Percentiles rank a stretch among this genome's conserved stretches.
phyloP scores from a whole-genome alignment of 2,329 filamentous ascomycete genomes.

The Neocatenulostroma microsporum region DNA sequence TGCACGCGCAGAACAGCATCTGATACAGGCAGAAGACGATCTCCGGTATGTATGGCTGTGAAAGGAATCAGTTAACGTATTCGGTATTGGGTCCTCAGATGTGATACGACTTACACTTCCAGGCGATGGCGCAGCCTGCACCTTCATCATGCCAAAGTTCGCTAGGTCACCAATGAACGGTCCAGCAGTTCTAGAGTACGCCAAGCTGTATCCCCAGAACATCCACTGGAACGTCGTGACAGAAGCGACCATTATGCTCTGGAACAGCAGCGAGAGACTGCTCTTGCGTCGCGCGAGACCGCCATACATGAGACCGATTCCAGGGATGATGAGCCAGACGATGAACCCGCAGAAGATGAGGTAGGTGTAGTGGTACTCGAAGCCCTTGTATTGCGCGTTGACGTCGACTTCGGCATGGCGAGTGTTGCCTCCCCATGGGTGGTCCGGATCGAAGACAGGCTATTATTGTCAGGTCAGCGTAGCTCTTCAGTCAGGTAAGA shows the following conservation, averaged over 20 bases:
- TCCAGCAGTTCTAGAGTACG: constrained; percentile 71
- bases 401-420: constrained; percentile 41
- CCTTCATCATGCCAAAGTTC: constrained; percentile 82
- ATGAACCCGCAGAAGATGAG: constrained; percentile 60
- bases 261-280: constrained; percentile 93
- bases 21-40: constrained; percentile 31
- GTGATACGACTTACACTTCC: constrained; percentile 96
- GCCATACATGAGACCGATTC: constrained; percentile 95
- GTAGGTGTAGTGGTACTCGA: constrained; percentile 56
- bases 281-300: constrained; percentile 97
- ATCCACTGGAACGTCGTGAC: constrained; percentile 98
- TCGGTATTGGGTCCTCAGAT: constrained; percentile 38
- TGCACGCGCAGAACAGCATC: constrained; percentile 97
- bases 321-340: constrained; percentile 94
- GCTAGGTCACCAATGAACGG: constrained; percentile 86
- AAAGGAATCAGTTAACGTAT: background rate
- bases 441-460: constrained; percentile 9
- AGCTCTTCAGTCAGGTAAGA: background rate
- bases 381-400: constrained; percentile 51
- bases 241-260: constrained; percentile 86
- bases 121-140: constrained; percentile 73
- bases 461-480: constrained; percentile 1
- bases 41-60: background rate
- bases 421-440: constrained; percentile 49
- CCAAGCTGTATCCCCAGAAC: constrained; percentile 96